Conservation (phyloP, 1,139 yeast species). For the Insectozyma bohioensis region DNA sequence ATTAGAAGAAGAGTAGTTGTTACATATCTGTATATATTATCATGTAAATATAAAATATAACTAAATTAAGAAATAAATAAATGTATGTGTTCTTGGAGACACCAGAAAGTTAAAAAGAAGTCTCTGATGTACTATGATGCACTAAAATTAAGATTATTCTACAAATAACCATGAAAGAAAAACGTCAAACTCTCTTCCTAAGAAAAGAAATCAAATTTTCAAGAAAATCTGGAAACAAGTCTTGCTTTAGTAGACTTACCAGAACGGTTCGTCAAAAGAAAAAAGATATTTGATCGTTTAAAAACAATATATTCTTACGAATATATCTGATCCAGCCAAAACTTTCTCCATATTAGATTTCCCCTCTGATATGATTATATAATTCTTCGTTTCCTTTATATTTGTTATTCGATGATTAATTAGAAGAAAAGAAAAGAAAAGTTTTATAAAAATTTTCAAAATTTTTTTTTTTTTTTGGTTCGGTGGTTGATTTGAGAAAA, state of each 20-base stretch:
- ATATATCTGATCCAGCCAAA: constrained; percentile 7
- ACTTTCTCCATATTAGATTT: constrained; percentile 4
- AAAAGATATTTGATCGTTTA: constrained; percentile 17
- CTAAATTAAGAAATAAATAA: background rate
- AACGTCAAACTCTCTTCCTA: too few relatives aligned
- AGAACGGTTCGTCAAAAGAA: constrained; percentile 43
- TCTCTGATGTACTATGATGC: constrained; percentile 54
- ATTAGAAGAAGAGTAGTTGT: too few relatives aligned
- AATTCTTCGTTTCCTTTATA: too few relatives aligned
- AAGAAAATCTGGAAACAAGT: constrained; percentile 11
- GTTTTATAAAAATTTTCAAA: background rate
- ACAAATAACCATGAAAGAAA: constrained; percentile 16
- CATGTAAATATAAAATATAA: constrained; percentile 5
- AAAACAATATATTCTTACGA: background rate
- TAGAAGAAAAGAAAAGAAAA: constrained; percentile 3
- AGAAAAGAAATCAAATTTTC: constrained; percentile 1
- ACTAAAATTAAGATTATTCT: constrained; percentile 26
- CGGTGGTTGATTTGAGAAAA: too few relatives aligned
- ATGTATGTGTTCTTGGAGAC: constrained; percentile 56
- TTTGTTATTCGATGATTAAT: constrained; percentile 10
- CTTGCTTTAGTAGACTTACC: constrained; percentile 43
- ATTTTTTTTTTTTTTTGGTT: too few relatives aligned
- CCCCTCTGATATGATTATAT: too few relatives aligned
- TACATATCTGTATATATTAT: too few relatives aligned
- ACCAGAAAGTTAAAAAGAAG: constrained; percentile 36